Percentiles rank a stretch among this genome's conserved stretches.
Evolutionary conservation across 768 basidiomycete species (phyloP).

Genomic region (Pisolithus orientalis): DNA sequence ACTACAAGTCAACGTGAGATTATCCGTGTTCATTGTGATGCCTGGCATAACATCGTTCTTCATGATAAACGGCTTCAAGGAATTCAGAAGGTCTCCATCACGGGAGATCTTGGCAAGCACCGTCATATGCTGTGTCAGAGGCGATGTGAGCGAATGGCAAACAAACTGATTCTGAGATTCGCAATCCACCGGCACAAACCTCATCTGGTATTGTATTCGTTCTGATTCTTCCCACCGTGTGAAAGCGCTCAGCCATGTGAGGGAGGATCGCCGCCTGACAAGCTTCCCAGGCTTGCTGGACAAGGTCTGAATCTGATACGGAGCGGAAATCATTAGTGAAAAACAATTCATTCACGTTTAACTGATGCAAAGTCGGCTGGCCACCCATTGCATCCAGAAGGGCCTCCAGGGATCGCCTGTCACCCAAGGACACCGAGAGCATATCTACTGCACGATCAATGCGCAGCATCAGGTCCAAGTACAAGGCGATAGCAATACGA

Average conservation of each 20-base stretch:
- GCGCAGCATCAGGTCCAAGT: slow-evolving; percentile 31
- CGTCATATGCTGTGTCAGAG: slow-evolving; percentile 30
- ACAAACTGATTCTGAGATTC: slow-evolving; percentile 4
- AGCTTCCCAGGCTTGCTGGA: no score
- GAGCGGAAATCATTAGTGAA: slow-evolving; percentile 16
- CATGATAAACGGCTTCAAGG: slow-evolving; percentile 39
- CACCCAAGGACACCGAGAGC: slow-evolving; percentile 23
- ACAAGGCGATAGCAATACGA: slow-evolving; percentile 33
- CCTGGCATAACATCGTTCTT: slow-evolving; percentile 36
- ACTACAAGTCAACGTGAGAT: slow-evolving; percentile 29
- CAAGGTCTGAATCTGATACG: slow-evolving; percentile 15
- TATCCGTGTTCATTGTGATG: slow-evolving; percentile 23
- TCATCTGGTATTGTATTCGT: slow-evolving; percentile 20
- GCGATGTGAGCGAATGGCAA: background rate
- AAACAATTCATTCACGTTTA: slow-evolving; percentile 26
- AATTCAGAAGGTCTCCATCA: slow-evolving; percentile 41
- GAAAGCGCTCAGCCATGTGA: slow-evolving; percentile 7
- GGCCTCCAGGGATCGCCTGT: slow-evolving; percentile 30
- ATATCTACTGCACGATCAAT: slow-evolving; percentile 36
- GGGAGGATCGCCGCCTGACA: slow-evolving; percentile 25
- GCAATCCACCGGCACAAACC: slow-evolving; percentile 18
- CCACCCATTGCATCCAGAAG: slow-evolving; percentile 35
- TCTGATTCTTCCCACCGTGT: slow-evolving; percentile 11
- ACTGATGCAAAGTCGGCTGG: slow-evolving; percentile 21
- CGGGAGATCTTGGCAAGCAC: slow-evolving; percentile 42